Conservation (phyloP, 352 stramenopile species). For the Thraustochytrium striatum region DNA sequence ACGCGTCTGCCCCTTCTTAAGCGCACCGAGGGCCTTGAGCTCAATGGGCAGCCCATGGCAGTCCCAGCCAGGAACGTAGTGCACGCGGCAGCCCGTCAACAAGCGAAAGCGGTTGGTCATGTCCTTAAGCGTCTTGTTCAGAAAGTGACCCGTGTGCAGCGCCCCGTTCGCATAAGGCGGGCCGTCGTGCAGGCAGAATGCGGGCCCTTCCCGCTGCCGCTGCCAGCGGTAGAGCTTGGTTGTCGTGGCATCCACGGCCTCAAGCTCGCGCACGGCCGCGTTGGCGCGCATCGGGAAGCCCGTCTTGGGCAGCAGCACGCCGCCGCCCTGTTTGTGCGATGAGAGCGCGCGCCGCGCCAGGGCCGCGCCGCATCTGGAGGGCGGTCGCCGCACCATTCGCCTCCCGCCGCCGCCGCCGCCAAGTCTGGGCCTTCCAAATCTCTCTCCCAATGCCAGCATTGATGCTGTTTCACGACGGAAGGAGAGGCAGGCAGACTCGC, state of each 20-base stretch:
- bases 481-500: too few relatives aligned
- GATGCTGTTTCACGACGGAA: too few relatives aligned
- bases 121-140: conserved; percentile 91
- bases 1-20: conserved; percentile 64
- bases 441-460: too few relatives aligned
- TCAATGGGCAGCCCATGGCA: conserved; percentile 98
- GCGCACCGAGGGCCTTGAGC: conserved; percentile 90
- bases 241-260: conserved; percentile 67
- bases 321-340: not conserved
- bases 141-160: conserved; percentile 92
- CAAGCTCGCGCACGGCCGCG: conserved; percentile 67
- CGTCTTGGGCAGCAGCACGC: conserved; percentile 88
- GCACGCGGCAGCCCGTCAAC: conserved; percentile 82
- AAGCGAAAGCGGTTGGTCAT: conserved; percentile 95
- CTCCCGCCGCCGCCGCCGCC: too few relatives aligned
- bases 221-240: conserved; percentile 64
- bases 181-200: conserved; percentile 94
- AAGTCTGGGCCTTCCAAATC: too few relatives aligned
- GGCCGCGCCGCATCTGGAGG: not conserved
- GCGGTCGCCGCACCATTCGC: too few relatives aligned
- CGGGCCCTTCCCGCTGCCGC: not conserved
- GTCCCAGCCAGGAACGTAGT: conserved; percentile 96
- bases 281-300: conserved; percentile 94
- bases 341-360: not conserved
- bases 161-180: conserved; percentile 97